These are phyloP conservation scores for Marasmius fiardii DNA, from an alignment of 1,284 basidiomycete species.

Conservation along the genomic window DNA sequence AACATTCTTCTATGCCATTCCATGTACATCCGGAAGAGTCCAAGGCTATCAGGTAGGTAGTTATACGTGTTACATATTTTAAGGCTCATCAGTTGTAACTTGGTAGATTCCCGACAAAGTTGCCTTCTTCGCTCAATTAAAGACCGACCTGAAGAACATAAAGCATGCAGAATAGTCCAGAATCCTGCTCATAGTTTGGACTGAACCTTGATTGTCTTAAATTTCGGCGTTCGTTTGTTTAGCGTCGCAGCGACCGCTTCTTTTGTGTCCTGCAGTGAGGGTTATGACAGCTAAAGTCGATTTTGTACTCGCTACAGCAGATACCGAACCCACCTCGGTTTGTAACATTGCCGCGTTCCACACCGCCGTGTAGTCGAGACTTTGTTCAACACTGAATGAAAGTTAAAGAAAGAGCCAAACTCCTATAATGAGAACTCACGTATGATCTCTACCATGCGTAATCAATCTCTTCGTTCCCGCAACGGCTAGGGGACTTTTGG, in stretches of 20 bases:
- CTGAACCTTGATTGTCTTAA: conserved; percentile 22
- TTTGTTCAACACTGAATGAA: conserved; percentile 64
- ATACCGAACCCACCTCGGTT: conserved; percentile 49
- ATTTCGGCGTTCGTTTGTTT: conserved; percentile 27
- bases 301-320: background rate
- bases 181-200: conserved; percentile 10
- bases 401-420: background rate
- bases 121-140: conserved; percentile 30
- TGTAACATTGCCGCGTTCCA: conserved; percentile 78
- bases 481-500: conserved; percentile 83
- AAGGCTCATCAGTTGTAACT: background rate
- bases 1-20: conserved; percentile 63
- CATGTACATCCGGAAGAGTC: conserved; percentile 68
- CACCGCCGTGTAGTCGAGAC: conserved; percentile 72
- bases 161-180: conserved; percentile 12
- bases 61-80: background rate
- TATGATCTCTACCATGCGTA: conserved; percentile 74
- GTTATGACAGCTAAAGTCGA: background rate
- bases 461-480: conserved; percentile 79
- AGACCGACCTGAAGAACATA: conserved; percentile 20
- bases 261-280: conserved; percentile 27
- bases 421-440: conserved; percentile 35
- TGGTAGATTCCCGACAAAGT: conserved; percentile 34
- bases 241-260: conserved; percentile 28
- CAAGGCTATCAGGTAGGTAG: conserved; percentile 53